phyloP scores from a whole-genome alignment of 2,329 filamentous ascomycete species.

The Furcasterigmium sp. region DNA sequence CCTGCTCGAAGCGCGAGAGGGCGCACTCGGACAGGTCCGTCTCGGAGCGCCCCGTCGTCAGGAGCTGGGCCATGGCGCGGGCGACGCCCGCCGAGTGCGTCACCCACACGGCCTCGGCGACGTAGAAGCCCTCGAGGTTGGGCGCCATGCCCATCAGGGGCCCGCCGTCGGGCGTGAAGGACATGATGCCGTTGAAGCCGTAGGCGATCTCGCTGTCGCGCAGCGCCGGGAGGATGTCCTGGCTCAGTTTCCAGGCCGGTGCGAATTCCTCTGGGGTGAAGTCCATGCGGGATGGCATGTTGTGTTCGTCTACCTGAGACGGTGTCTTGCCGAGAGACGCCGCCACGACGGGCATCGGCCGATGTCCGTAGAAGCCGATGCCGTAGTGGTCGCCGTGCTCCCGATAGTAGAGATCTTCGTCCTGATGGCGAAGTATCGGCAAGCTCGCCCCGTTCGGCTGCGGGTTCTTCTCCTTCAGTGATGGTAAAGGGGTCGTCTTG shows the following conservation, averaged over 20 bases:
- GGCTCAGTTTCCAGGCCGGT: conserved; percentile 52
- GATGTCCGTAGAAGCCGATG: conserved; percentile 61
- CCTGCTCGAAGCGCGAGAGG: conserved; percentile 54
- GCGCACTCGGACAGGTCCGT: conserved; percentile 57
- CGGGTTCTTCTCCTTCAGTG: conserved; percentile 26
- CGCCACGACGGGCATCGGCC: conserved; percentile 54
- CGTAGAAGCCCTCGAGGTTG: conserved; percentile 54
- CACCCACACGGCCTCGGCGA: conserved; percentile 63
- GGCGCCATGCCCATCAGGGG: conserved; percentile 54
- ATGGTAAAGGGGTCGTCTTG: conserved; percentile 51
- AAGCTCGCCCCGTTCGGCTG: conserved; percentile 42
- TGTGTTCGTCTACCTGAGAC: conserved; percentile 47
- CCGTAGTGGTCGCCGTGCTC: conserved; percentile 59
- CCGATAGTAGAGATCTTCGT: conserved; percentile 59
- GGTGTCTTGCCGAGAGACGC: conserved; percentile 48
- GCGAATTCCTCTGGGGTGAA: conserved; percentile 57
- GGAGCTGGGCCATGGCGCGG: conserved; percentile 51
- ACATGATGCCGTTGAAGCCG: conserved; percentile 63
- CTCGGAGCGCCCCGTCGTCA: conserved; percentile 49
- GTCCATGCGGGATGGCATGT: conserved; percentile 58
- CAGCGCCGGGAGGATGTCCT: conserved; percentile 48
- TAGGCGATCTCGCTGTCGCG: conserved; percentile 45
- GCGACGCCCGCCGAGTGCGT: conserved; percentile 61
- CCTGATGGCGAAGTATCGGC: conserved; percentile 58
- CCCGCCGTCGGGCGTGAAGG: conserved; percentile 60